Percentiles rank a stretch among this genome's conserved stretches.
Evolutionary conservation across 768 basidiomycete genomes (phyloP).

Genomic region (Myochromella boudieri): DNA sequence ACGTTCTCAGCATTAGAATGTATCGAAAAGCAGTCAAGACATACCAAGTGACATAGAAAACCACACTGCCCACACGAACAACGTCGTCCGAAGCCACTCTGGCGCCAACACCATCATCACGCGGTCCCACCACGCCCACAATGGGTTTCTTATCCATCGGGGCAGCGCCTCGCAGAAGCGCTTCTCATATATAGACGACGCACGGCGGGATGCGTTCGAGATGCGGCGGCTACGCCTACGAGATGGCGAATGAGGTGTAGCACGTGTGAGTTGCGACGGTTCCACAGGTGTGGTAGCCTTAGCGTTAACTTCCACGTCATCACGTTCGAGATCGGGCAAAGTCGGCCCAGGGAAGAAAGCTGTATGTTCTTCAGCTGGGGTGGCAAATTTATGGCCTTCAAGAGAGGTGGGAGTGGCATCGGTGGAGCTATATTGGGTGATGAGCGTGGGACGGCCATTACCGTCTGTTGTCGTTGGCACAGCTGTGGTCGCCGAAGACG

Average conservation of each 20-base stretch:
- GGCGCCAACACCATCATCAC: conserved; percentile 70
- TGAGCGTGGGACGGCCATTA: conserved; percentile 13
- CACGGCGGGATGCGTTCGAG: conserved; percentile 22
- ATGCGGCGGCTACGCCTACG: conserved; percentile 15
- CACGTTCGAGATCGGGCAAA: background rate
- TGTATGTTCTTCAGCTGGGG: conserved; percentile 21
- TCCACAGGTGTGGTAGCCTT: conserved; percentile 7
- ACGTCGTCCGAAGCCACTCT: conserved; percentile 74
- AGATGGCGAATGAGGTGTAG: conserved; percentile 1
- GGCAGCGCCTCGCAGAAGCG: conserved; percentile 47
- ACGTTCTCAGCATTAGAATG: conserved; percentile 3
- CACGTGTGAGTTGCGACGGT: conserved; percentile 1
- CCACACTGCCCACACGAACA: conserved; percentile 83
- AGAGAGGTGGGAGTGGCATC: conserved; percentile 28
- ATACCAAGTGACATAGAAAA: conserved; percentile 72
- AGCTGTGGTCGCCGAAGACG: background rate
- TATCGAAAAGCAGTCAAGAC: conserved; percentile 21
- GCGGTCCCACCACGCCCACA: conserved; percentile 69
- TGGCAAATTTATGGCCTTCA: conserved; percentile 28
- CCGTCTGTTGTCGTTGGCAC: background rate
- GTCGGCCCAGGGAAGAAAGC: conserved; percentile 16
- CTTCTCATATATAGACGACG: conserved; percentile 46
- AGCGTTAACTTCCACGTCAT: conserved; percentile 4
- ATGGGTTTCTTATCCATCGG: conserved; percentile 52
- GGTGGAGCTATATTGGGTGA: conserved; percentile 34